Percentiles rank a stretch among this genome's conserved stretches.
Evolutionary conservation across 352 stramenopile genomes (phyloP).

Genomic region (Pythium phragmiticola): DNA sequence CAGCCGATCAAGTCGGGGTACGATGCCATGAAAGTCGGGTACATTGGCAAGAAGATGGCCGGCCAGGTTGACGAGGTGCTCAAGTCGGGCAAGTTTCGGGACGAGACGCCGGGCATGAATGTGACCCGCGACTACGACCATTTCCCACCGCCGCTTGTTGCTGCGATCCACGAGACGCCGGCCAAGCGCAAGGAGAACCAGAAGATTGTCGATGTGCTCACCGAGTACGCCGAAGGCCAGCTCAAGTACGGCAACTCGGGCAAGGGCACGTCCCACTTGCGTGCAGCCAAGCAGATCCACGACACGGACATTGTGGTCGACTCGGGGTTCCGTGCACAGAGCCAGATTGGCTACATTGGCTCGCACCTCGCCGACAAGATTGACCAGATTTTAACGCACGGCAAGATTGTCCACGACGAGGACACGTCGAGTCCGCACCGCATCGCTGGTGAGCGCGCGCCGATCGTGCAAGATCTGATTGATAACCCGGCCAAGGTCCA

Average conservation of each 20-base stretch:
- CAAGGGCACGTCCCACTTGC: slow-evolving; percentile 69
- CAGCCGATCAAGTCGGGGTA: slow-evolving; percentile 42
- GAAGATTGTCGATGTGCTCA: slow-evolving; percentile 55
- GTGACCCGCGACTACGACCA: slow-evolving; percentile 49
- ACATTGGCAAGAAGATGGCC: slow-evolving; percentile 60
- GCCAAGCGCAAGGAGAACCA: slow-evolving; percentile 64
- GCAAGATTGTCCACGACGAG: slow-evolving; percentile 55
- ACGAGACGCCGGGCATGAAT: slow-evolving; percentile 46
- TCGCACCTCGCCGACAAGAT: slow-evolving; percentile 79
- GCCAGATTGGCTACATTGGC: slow-evolving; percentile 52
- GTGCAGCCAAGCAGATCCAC: slow-evolving; percentile 63
- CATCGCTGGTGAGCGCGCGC: slow-evolving; percentile 45
- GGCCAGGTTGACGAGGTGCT: slow-evolving; percentile 63
- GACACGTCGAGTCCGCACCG: slow-evolving; percentile 33
- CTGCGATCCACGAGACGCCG: slow-evolving; percentile 40
- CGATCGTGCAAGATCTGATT: slow-evolving; percentile 69
- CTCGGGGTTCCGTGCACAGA: slow-evolving; percentile 44
- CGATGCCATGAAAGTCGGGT: slow-evolving; percentile 42
- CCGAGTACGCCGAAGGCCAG: slow-evolving; percentile 70
- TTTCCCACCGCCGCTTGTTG: slow-evolving; percentile 41
- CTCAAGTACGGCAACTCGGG: slow-evolving; percentile 68
- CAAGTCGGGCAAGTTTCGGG: slow-evolving; percentile 46
- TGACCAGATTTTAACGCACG: slow-evolving; percentile 69
- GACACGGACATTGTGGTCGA: slow-evolving; percentile 47
- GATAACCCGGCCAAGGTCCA: slow-evolving; percentile 49